Percentiles rank a stretch among this genome's conserved stretches.
Conservation (phyloP, 352 stramenopile genomes). For the Pythium periplocum region DNA sequence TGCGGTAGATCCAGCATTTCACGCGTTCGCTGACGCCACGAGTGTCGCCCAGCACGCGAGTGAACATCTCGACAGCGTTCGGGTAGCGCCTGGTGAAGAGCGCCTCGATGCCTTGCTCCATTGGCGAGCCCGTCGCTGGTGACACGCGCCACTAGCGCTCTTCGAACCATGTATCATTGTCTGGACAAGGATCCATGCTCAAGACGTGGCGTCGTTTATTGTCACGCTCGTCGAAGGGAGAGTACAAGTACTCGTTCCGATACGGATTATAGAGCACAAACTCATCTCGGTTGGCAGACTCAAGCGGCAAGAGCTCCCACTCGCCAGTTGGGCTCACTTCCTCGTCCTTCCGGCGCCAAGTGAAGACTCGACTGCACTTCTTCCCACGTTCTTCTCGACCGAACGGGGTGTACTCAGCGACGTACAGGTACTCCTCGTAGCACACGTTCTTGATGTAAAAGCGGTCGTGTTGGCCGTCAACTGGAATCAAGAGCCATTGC, state of each 20-base stretch:
- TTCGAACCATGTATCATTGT: conserved; percentile 23
- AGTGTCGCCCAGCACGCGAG: conserved; percentile 31
- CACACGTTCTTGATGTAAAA: conserved; percentile 59
- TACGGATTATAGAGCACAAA: conserved; percentile 76
- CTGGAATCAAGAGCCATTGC: conserved; percentile 53
- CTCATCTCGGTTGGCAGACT: conserved; percentile 32
- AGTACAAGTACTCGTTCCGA: conserved; percentile 66
- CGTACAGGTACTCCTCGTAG: conserved; percentile 59
- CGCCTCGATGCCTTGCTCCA: conserved; percentile 59
- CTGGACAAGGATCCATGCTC: conserved; percentile 19
- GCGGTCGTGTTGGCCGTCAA: conserved; percentile 42
- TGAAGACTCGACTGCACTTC: conserved; percentile 52
- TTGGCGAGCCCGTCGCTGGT: conserved; percentile 28
- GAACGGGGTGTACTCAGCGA: conserved; percentile 65
- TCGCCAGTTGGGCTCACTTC: conserved; percentile 38
- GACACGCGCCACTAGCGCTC: conserved; percentile 42
- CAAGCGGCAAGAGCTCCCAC: conserved; percentile 55
- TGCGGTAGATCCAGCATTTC: conserved; percentile 70
- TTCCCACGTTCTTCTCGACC: conserved; percentile 43
- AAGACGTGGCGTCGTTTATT: conserved; percentile 47
- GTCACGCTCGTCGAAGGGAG: conserved; percentile 43
- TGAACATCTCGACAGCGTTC: conserved; percentile 43
- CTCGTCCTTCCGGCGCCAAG: conserved; percentile 45
- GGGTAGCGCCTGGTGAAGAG: conserved; percentile 65
- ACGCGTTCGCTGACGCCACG: conserved; percentile 64